These are phyloP conservation scores for Bassia scoparia DNA, from an alignment of 148 eudicot species.

Conservation along the genomic window DNA sequence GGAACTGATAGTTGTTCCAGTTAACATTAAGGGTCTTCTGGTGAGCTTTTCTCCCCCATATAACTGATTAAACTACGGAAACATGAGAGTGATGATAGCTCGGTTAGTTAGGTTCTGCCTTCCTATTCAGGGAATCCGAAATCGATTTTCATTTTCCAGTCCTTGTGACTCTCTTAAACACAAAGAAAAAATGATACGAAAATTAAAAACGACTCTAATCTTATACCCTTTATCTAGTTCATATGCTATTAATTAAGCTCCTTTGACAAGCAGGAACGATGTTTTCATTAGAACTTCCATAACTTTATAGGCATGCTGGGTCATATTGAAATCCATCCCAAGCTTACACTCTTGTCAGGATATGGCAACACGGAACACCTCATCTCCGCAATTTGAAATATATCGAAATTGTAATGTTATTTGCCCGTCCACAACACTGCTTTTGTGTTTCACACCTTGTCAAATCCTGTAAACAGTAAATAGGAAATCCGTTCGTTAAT, in stretches of 20 bases:
- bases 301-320: conserved; percentile 6
- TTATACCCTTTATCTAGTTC: too few species aligned
- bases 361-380: background rate
- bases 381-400: conserved; percentile 2
- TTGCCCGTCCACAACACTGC: conserved; percentile 34
- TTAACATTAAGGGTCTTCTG: too few species aligned
- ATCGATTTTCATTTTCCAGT: too few species aligned
- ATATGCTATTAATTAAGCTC: too few species aligned
- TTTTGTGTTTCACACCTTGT: conserved; percentile 1
- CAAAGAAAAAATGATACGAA: too few species aligned
- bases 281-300: conserved; percentile 6
- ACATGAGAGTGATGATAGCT: too few species aligned
- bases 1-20: too few species aligned
- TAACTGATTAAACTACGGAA: too few species aligned
- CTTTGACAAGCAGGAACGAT: background rate
- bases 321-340: conserved; percentile 27
- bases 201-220: background rate
- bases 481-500: background rate
- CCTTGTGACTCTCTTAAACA: too few species aligned
- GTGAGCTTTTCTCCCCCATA: too few species aligned
- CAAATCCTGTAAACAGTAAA: conserved; percentile 13
- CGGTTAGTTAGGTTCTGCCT: too few species aligned
- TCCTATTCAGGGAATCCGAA: too few species aligned
- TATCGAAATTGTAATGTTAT: background rate
- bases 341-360: conserved; percentile 12